Conservation (phyloP, 2,329 filamentous ascomycete genomes). For the Paraconiothyrium sp. region DNA sequence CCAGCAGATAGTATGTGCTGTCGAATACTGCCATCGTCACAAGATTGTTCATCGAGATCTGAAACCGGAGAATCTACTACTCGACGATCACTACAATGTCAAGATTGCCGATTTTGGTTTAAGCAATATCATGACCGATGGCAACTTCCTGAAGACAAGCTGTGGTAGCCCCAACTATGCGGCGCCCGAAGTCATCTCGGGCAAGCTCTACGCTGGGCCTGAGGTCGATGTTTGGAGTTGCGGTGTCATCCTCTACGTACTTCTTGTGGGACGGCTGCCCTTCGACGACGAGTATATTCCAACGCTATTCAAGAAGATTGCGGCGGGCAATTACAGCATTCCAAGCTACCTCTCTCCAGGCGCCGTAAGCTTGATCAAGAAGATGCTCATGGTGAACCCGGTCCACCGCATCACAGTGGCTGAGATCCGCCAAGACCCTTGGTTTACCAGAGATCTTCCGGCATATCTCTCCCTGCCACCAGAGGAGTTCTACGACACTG, state of each 20-base stretch:
- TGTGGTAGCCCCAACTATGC: constrained; percentile 99
- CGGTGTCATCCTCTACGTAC: constrained; percentile 80
- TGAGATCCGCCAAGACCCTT: constrained; percentile 91
- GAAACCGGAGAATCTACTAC: constrained; percentile 94
- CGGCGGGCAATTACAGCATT: constrained; percentile 90
- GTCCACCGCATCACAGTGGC: constrained; percentile 93
- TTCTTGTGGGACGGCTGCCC: constrained; percentile 75
- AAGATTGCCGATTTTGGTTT: constrained; percentile 99
- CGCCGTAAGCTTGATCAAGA: constrained; percentile 82
- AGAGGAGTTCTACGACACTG: constrained; percentile 92
- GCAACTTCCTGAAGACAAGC: constrained; percentile 98
- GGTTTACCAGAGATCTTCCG: constrained; percentile 90
- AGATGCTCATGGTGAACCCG: constrained; percentile 94
- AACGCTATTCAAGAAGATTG: constrained; percentile 96
- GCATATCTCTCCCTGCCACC: constrained; percentile 86
- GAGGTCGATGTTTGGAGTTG: constrained; percentile 99
- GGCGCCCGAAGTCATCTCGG: constrained; percentile 95
- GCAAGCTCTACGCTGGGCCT: constrained; percentile 95
- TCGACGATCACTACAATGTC: constrained; percentile 95
- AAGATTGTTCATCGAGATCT: constrained; percentile 98
- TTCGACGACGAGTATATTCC: constrained; percentile 99
- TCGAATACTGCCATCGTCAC: constrained; percentile 98
- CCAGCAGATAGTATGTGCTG: constrained; percentile 97
- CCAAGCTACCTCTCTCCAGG: constrained; percentile 90
- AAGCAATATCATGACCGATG: constrained; percentile 99